A percentile compares a stretch with the other conserved stretches of the same genome.
Evolutionary conservation across 2,329 filamentous ascomycete species (phyloP).

Genomic region (Alternaria angustiovoidea): DNA sequence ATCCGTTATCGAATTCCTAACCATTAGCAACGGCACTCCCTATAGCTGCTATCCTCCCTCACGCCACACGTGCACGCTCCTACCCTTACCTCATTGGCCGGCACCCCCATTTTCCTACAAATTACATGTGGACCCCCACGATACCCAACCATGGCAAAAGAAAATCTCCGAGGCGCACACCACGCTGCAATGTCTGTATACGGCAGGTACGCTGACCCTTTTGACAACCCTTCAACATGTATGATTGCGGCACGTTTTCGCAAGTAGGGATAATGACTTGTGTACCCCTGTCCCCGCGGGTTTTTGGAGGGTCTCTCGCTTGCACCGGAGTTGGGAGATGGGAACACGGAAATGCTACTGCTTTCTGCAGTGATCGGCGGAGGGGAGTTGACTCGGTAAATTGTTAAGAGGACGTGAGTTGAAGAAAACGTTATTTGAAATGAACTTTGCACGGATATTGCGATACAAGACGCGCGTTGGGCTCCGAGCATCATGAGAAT

Average conservation of each 20-base stretch:
- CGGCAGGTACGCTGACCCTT: slow-evolving; percentile 1
- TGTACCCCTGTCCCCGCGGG: neutral
- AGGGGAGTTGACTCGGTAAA: slow-evolving; percentile 1
- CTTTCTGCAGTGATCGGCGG: neutral
- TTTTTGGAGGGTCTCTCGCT: neutral
- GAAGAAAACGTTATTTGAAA: neutral
- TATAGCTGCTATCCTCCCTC: neutral
- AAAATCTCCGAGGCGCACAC: slow-evolving; percentile 1
- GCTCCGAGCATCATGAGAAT: neutral
- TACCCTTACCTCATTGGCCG: neutral
- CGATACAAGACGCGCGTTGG: neutral
- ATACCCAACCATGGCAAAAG: slow-evolving; percentile 1
- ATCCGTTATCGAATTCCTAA: neutral
- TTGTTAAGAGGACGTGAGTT: neutral
- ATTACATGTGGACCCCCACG: slow-evolving; percentile 7
- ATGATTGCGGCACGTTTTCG: slow-evolving; percentile 1
- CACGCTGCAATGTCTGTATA: slow-evolving; percentile 3
- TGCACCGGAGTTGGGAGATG: neutral
- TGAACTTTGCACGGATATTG: neutral
- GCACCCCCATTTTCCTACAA: slow-evolving; percentile 1
- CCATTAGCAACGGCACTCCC: neutral
- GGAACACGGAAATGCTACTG: neutral
- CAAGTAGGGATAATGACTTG: slow-evolving; percentile 5
- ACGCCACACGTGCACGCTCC: neutral
- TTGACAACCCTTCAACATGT: neutral